Conservation (phyloP, 352 stramenopile genomes). For the Phytophthora melonis region DNA sequence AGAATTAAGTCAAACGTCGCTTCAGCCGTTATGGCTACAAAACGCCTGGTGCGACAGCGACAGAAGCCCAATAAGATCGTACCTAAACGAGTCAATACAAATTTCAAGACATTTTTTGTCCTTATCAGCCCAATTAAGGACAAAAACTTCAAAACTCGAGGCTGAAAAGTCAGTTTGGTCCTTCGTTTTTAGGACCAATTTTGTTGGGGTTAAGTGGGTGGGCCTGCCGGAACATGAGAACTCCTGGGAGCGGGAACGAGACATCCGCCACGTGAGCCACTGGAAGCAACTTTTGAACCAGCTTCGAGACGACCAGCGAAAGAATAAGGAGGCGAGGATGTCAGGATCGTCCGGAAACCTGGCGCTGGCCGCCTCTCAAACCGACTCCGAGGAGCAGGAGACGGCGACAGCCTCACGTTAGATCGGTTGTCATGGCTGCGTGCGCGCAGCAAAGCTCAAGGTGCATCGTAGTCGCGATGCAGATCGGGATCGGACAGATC, state of each 20-base stretch:
- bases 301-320: background rate
- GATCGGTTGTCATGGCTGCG: too few species aligned
- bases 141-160: too few species aligned
- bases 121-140: too few species aligned
- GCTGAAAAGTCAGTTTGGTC: too few species aligned
- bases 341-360: background rate
- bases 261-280: background rate
- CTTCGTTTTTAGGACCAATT: too few species aligned
- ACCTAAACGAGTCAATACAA: too few species aligned
- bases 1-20: too few species aligned
- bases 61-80: too few species aligned
- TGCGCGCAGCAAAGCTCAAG: background rate
- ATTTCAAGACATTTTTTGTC: too few species aligned
- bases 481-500: background rate
- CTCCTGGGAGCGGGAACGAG: background rate
- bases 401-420: background rate
- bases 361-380: background rate
- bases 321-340: background rate
- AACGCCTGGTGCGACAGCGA: too few species aligned
- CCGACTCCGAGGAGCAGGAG: background rate
- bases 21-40: too few species aligned
- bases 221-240: background rate
- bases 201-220: background rate
- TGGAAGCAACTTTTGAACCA: background rate
- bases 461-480: constrained; percentile 13